Conservation (phyloP, 1,284 basidiomycete species). For the Ustilago esculenta region DNA sequence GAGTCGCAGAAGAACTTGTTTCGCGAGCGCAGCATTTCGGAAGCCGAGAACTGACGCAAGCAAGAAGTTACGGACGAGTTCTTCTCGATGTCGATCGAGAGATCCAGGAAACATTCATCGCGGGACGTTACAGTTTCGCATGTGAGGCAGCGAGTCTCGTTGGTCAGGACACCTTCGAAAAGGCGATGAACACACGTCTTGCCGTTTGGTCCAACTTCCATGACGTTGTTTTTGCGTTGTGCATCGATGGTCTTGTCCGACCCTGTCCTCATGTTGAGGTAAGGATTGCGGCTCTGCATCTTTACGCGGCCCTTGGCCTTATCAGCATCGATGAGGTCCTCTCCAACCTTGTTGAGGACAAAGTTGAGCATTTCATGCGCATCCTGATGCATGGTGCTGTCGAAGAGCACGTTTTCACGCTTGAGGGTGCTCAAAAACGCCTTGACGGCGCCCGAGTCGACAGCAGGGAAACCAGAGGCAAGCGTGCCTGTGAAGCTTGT, state of each 20-base stretch:
- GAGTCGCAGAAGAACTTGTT: conserved; percentile 99
- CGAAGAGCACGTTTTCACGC: conserved; percentile 61
- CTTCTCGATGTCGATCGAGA: conserved; percentile 97
- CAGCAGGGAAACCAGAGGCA: conserved; percentile 85
- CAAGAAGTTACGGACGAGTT: conserved; percentile 95
- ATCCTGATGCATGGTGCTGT: conserved; percentile 74
- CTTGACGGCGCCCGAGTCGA: conserved; percentile 49
- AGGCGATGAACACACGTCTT: conserved; percentile 88
- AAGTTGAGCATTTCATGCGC: conserved; percentile 97
- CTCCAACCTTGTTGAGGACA: conserved; percentile 88
- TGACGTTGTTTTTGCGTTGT: conserved; percentile 59
- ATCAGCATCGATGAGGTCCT: conserved; percentile 79
- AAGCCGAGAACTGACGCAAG: conserved; percentile 92
- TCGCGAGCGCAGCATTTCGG: conserved; percentile 95
- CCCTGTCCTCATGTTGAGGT: conserved; percentile 18
- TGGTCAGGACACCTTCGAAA: conserved; percentile 91
- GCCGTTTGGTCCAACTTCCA: conserved; percentile 65
- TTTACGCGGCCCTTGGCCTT: conserved; percentile 25
- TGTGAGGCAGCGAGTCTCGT: conserved; percentile 94
- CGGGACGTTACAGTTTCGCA: conserved; percentile 91
- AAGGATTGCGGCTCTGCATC: conserved; percentile 42
- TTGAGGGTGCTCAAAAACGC: conserved; percentile 55
- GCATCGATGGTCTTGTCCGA: conserved; percentile 29
- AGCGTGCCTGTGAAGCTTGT: conserved; percentile 72
- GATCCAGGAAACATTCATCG: conserved; percentile 93